Evolutionary conservation across 441 rosid genomes (phyloP).

Genomic region (Hypseocharis bilobata): DNA sequence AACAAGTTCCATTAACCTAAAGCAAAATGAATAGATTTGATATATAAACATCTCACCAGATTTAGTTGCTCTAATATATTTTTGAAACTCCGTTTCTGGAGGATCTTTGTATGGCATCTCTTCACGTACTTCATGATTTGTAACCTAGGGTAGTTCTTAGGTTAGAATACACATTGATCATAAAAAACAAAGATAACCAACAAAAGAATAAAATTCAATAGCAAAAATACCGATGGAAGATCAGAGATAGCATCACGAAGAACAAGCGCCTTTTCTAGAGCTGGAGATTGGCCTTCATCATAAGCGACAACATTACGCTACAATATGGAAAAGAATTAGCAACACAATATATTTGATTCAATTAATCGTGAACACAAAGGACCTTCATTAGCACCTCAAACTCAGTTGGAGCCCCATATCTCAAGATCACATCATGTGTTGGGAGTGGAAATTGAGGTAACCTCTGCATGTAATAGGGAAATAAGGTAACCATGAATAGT

Average conservation of each 20-base stretch:
- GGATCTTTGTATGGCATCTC: conserved; percentile 40
- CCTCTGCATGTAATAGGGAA: conserved; percentile 27
- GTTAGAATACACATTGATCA: background rate
- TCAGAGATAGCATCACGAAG: conserved; percentile 53
- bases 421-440: conserved; percentile 51
- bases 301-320: conserved; percentile 40
- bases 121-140: conserved; percentile 39
- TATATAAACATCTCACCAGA: conserved; percentile 35
- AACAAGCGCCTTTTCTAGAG: conserved; percentile 36
- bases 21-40: background rate
- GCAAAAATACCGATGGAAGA: conserved; percentile 43
- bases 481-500: background rate
- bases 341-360: background rate
- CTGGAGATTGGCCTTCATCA: conserved; percentile 29
- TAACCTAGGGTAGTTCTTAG: conserved; percentile 31
- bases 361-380: background rate
- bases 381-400: conserved; percentile 42
- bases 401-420: conserved; percentile 45
- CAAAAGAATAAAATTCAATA: background rate
- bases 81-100: conserved; percentile 51
- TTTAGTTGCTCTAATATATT: conserved; percentile 35
- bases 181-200: background rate
- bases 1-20: background rate
- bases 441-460: conserved; percentile 71
- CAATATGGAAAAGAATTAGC: conserved; percentile 8